Evolutionary conservation across 495 filamentous ascomycete species (phyloP).

Genomic region (Entonaema liquescens): DNA sequence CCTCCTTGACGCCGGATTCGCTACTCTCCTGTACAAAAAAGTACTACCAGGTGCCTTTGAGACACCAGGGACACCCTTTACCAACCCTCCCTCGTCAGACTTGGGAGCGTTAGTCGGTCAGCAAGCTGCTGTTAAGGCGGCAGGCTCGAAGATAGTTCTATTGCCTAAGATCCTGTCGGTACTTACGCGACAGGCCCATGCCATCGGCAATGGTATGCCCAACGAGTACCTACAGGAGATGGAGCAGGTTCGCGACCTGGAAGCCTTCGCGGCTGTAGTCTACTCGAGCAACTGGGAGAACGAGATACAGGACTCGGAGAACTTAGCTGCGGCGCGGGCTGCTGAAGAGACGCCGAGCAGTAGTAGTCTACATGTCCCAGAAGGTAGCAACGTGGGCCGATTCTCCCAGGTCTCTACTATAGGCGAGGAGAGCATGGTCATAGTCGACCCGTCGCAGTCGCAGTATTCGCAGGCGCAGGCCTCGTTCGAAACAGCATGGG

Average conservation of each 20-base stretch:
- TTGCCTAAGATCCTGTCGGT: constrained; percentile 89
- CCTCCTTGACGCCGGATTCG: constrained; percentile 88
- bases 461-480: constrained; percentile 33
- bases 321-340: constrained; percentile 28
- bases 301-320: constrained; percentile 66
- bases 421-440: constrained; percentile 55
- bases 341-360: constrained; percentile 17
- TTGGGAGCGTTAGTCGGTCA: constrained; percentile 41
- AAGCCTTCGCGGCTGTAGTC: constrained; percentile 92
- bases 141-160: constrained; percentile 69
- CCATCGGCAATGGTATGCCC: constrained; percentile 81
- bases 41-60: constrained; percentile 82
- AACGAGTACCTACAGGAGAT: constrained; percentile 90
- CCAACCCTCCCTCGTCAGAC: constrained; percentile 31
- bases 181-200: constrained; percentile 86
- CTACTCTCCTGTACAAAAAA: constrained; percentile 79
- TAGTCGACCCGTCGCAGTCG: constrained; percentile 53
- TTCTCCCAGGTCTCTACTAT: constrained; percentile 38
- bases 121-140: constrained; percentile 51
- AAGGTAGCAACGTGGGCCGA: constrained; percentile 10
- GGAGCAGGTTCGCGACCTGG: constrained; percentile 85
- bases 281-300: constrained; percentile 88
- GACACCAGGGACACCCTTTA: constrained; percentile 56
- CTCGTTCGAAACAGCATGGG: constrained; percentile 73
- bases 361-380: constrained; percentile 11